Conservation (phyloP, 768 basidiomycete genomes). For the Agaricus subrufescens region DNA sequence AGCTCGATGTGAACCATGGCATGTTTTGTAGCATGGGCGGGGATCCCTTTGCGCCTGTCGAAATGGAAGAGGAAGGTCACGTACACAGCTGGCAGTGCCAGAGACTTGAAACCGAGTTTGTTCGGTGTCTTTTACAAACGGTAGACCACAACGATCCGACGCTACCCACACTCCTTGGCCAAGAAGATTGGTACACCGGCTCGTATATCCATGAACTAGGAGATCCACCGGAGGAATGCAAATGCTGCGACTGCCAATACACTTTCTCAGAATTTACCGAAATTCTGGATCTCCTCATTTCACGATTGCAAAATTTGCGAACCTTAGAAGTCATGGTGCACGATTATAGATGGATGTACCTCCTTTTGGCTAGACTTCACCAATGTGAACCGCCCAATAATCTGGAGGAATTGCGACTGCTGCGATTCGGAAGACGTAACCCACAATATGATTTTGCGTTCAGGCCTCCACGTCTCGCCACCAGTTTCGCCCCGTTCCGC, state of each 20-base stretch:
- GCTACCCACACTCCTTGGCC: background rate
- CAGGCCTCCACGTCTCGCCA: slow-evolving; percentile 32
- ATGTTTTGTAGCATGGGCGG: slow-evolving; percentile 17
- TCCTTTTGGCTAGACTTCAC: slow-evolving; percentile 38
- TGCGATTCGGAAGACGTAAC: slow-evolving; percentile 46
- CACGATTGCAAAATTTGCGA: slow-evolving; percentile 53
- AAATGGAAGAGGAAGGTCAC: slow-evolving; percentile 8
- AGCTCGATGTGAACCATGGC: slow-evolving; percentile 38
- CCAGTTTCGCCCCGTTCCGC: slow-evolving; percentile 45
- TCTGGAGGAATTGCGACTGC: slow-evolving; percentile 51
- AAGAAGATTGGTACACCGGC: slow-evolving; percentile 8
- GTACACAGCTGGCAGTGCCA: background rate
- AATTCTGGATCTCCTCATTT: slow-evolving; percentile 41
- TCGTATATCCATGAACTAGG: slow-evolving; percentile 2
- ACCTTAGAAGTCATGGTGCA: slow-evolving; percentile 41
- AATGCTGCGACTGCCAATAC: slow-evolving; percentile 16
- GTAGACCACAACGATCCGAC: slow-evolving; percentile 10
- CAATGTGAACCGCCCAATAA: slow-evolving; percentile 42
- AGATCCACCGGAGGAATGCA: background rate
- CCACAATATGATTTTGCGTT: slow-evolving; percentile 27
- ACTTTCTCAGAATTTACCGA: slow-evolving; percentile 27
- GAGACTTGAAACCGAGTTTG: slow-evolving; percentile 16
- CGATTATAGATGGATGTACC: slow-evolving; percentile 42
- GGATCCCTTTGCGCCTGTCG: too few species aligned
- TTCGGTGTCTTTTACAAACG: slow-evolving; percentile 9